Evolutionary conservation across 768 basidiomycete genomes (phyloP).

Genomic region (Pulveroboletus sp.): DNA sequence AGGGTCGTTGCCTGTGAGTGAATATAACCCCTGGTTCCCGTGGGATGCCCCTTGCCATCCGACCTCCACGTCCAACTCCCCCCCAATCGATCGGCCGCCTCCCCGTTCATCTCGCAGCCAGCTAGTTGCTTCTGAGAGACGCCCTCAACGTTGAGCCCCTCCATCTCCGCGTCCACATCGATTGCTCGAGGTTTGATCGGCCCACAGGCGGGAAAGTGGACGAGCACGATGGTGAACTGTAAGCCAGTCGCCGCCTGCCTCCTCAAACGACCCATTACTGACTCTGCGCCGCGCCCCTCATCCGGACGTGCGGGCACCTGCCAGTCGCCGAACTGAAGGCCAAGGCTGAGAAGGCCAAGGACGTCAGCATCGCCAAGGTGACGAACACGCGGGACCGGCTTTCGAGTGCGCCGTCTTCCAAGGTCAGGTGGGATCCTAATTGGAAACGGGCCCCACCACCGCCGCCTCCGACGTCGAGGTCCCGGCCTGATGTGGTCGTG

Average conservation of each 20-base stretch:
- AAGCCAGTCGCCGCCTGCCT: constrained; percentile 7
- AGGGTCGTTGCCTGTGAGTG: too few species aligned
- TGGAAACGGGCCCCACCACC: constrained; percentile 47
- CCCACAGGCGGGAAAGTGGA: neutral
- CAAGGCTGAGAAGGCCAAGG: constrained; percentile 59
- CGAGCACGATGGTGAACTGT: constrained; percentile 28
- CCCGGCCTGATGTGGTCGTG: constrained; percentile 9
- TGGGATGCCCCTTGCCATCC: neutral
- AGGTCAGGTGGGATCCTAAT: constrained; percentile 58
- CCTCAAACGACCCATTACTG: neutral
- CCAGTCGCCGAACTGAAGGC: constrained; percentile 63
- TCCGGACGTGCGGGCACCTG: too few species aligned
- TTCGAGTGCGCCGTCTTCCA: constrained; percentile 51
- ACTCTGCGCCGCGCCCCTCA: too few species aligned
- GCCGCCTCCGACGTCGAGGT: constrained; percentile 35
- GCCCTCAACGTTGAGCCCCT: too few species aligned
- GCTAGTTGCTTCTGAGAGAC: too few species aligned
- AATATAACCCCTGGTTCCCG: neutral
- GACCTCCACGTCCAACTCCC: neutral
- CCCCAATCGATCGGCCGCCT: neutral
- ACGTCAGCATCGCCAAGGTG: constrained; percentile 46
- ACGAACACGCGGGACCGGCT: constrained; percentile 53
- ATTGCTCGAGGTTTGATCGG: neutral
- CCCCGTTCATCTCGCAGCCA: too few species aligned
- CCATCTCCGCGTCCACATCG: neutral